A percentile compares a stretch with the other conserved stretches of the same genome.
phyloP scores from a whole-genome alignment of 345 rosid genomes.

The Hibiscus trionum region DNA sequence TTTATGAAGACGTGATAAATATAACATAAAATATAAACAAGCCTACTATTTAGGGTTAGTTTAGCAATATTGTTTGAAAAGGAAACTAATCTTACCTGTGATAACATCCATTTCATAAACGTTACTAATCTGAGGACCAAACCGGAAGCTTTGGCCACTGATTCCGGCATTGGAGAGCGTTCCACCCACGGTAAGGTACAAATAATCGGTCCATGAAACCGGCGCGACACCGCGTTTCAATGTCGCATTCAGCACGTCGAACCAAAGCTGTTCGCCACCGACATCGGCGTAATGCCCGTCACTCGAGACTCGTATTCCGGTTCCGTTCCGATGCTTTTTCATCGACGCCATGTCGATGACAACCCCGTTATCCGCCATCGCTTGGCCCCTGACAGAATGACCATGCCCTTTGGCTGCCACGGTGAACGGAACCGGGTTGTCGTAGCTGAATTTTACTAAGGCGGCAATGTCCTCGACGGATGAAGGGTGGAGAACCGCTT shows the following conservation, averaged over 20 bases:
- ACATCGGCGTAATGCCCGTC: constrained; percentile 54
- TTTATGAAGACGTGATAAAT: too few relatives aligned
- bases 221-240: constrained; percentile 60
- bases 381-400: constrained; percentile 73
- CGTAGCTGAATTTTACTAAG: constrained; percentile 39
- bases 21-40: too few relatives aligned
- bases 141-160: constrained; percentile 76
- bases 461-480: constrained; percentile 37
- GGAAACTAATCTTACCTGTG: constrained; percentile 47
- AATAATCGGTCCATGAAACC: constrained; percentile 74
- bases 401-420: constrained; percentile 81
- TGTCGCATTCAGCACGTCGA: constrained; percentile 54
- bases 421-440: constrained; percentile 26
- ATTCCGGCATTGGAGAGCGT: constrained; percentile 94
- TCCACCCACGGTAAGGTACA: constrained; percentile 84
- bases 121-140: constrained; percentile 91
- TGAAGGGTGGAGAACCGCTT: constrained; percentile 66
- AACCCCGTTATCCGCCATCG: constrained; percentile 54
- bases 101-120: constrained; percentile 76
- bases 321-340: constrained; percentile 20
- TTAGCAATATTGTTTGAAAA: too few relatives aligned
- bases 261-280: constrained; percentile 75
- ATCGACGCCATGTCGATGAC: constrained; percentile 65
- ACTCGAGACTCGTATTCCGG: constrained; percentile 17
- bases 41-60: too few relatives aligned